Evolutionary conservation across 208 protist species (phyloP).

Genomic region (Leishmania gerbilli): DNA sequence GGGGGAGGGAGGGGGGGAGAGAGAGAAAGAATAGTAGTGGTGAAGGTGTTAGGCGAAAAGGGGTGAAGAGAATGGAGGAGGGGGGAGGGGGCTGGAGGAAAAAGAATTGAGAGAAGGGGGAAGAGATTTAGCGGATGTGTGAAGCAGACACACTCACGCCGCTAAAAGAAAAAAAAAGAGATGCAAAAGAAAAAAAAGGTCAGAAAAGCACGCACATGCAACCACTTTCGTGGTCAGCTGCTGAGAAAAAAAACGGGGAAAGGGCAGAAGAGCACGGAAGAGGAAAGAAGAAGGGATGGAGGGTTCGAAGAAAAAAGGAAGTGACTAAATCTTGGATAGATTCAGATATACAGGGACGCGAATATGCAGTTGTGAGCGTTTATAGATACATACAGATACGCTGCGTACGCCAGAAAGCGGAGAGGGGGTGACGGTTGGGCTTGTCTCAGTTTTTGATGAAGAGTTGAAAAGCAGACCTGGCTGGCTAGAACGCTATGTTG

Average conservation of each 20-base stretch:
- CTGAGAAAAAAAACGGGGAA: not conserved
- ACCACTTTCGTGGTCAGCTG: not conserved
- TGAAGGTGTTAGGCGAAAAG: not conserved
- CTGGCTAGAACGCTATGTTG: not conserved
- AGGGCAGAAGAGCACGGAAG: not conserved
- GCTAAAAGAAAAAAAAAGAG: not conserved
- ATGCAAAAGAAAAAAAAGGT: not conserved
- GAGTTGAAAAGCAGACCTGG: not conserved
- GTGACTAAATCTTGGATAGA: not conserved
- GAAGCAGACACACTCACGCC: not conserved
- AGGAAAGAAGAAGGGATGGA: not conserved
- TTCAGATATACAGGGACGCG: not conserved
- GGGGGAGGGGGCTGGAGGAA: not conserved
- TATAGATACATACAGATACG: not conserved
- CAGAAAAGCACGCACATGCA: not conserved
- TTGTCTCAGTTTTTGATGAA: not conserved
- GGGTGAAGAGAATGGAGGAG: not conserved
- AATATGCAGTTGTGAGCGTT: not conserved
- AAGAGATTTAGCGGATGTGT: not conserved
- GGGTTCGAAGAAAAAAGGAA: not conserved
- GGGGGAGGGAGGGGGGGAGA: too few relatives aligned
- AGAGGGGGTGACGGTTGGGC: not conserved
- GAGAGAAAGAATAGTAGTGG: not conserved
- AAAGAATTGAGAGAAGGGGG: not conserved
- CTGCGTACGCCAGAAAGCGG: not conserved